A percentile compares a stretch with the other conserved stretches of the same genome.
phyloP scores from a whole-genome alignment of 345 rosid species.

The Leavenworthia alabamica region DNA sequence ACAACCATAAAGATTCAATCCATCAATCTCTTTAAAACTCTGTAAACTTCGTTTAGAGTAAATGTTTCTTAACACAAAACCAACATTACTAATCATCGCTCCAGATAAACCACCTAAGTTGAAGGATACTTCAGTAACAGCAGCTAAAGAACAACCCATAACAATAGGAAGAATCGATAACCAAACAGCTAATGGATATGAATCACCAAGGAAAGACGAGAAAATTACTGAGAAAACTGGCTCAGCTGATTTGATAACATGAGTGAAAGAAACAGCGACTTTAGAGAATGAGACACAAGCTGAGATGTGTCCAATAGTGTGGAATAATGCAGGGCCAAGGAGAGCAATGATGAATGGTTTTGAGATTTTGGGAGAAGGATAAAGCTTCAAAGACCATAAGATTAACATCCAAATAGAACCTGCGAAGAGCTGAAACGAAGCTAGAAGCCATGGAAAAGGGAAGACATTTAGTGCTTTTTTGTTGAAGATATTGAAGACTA shows the following conservation, averaged over 20 bases:
- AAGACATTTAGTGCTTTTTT: conserved; percentile 80
- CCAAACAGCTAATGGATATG: conserved; percentile 81
- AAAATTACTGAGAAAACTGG: conserved; percentile 94
- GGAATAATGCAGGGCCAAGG: conserved; percentile 94
- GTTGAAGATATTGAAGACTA: conserved; percentile 91
- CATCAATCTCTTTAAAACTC: conserved; percentile 77
- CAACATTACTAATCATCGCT: conserved; percentile 93
- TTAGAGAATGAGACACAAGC: conserved; percentile 97
- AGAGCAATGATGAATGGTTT: conserved; percentile 77
- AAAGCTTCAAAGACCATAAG: conserved; percentile 74
- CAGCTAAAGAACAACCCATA: conserved; percentile 91
- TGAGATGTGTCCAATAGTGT: conserved; percentile 91
- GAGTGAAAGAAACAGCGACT: conserved; percentile 97
- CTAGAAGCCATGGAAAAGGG: conserved; percentile 96
- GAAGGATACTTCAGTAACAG: conserved; percentile 88
- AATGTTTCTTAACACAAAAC: conserved; percentile 82
- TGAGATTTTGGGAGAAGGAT: conserved; percentile 74
- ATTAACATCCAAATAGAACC: conserved; percentile 91
- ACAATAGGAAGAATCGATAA: conserved; percentile 89
- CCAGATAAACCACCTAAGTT: conserved; percentile 76
- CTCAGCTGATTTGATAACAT: conserved; percentile 92
- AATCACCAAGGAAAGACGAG: conserved; percentile 83
- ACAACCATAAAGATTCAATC: conserved; percentile 82
- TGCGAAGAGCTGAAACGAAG: conserved; percentile 83
- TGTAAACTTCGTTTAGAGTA: conserved; percentile 78